Evolutionary conservation across 768 basidiomycete species (phyloP).

Genomic region (Suillus plorans): DNA sequence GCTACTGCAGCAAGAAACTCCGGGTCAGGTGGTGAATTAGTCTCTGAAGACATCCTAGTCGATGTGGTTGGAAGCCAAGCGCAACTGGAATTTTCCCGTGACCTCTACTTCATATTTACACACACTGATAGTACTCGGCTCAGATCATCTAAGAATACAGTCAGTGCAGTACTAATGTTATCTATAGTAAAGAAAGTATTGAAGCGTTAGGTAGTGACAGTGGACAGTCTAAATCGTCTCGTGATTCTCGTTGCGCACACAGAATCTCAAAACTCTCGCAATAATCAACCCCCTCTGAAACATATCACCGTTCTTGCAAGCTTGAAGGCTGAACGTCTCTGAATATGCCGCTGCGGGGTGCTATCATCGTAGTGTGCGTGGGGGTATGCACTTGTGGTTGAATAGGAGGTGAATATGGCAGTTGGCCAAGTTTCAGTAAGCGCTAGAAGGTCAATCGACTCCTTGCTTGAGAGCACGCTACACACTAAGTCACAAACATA

Average conservation of each 20-base stretch:
- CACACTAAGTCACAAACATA: not conserved
- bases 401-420: not conserved
- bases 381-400: not conserved
- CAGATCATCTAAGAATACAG: not conserved
- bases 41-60: not conserved
- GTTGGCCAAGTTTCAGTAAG: not conserved
- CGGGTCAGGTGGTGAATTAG: slow-evolving; percentile 16
- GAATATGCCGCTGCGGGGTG: not conserved
- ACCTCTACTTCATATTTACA: not conserved
- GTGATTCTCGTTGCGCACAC: too few relatives aligned
- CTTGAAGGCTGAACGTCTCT: not conserved
- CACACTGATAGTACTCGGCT: not conserved
- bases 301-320: not conserved
- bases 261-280: too few relatives aligned
- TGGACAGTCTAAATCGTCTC: too few relatives aligned
- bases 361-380: not conserved
- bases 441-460: not conserved
- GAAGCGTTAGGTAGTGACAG: not conserved
- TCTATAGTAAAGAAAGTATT: not conserved
- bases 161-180: not conserved
- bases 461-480: not conserved
- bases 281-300: not conserved
- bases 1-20: slow-evolving; percentile 30
- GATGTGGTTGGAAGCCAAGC: not conserved
- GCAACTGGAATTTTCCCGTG: not conserved